phyloP scores from a whole-genome alignment of 108 stramenopile species.

The Cyclotella baltica region DNA sequence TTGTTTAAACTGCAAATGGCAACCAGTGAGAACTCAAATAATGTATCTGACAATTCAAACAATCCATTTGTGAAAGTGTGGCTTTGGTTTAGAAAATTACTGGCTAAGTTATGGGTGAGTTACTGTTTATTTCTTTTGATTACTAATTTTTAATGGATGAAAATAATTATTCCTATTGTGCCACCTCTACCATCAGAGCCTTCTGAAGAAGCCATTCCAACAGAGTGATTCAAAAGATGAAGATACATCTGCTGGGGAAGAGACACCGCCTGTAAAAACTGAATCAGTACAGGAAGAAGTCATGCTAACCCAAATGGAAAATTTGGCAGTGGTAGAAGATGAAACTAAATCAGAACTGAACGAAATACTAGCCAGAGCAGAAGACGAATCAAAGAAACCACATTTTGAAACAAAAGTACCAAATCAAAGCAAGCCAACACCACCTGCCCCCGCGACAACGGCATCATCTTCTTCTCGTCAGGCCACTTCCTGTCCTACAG shows the following conservation, averaged over 20 bases:
- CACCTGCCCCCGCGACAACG: not conserved
- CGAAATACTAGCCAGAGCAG: not conserved
- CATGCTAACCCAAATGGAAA: conserved; percentile 25
- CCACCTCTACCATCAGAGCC: not conserved
- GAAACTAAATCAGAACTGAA: not conserved
- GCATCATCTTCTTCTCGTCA: not conserved
- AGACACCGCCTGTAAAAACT: not conserved
- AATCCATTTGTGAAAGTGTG: conserved; percentile 26
- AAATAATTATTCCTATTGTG: not conserved
- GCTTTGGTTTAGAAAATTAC: conserved; percentile 18
- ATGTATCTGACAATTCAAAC: not conserved
- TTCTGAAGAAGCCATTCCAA: conserved; percentile 33
- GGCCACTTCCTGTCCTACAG: conserved; percentile 36
- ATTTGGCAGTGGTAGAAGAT: conserved; percentile 19
- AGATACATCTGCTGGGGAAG: not conserved
- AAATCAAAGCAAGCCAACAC: conserved; percentile 4
- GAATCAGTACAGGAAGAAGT: conserved; percentile 32
- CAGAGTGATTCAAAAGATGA: not conserved
- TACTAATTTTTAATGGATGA: not conserved
- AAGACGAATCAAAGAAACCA: not conserved
- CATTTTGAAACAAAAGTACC: not conserved
- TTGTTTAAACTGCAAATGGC: conserved; percentile 10
- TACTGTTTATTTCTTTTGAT: not conserved
- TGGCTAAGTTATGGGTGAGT: conserved; percentile 33
- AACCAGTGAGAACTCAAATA: conserved; percentile 1